Conservation (phyloP, 2,329 filamentous ascomycete species). For the Colletotrichum chlorophyti region DNA sequence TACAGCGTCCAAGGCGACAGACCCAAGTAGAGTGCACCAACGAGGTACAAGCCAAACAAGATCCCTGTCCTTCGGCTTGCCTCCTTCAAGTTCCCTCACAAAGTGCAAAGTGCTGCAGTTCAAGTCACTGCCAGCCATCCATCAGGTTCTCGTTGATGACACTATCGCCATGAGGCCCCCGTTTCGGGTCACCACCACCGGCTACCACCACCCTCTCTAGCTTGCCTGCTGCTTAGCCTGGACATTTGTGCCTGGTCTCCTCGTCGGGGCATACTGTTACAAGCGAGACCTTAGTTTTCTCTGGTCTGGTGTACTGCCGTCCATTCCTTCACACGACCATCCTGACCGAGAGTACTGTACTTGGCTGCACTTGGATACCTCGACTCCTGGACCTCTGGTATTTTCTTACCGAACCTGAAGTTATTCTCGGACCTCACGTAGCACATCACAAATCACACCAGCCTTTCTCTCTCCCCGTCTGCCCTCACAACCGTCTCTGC, state of each 20-base stretch:
- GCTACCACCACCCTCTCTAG: too few relatives aligned
- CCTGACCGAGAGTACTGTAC: slow-evolving; percentile 9
- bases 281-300: background rate
- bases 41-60: slow-evolving; percentile 15
- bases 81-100: background rate
- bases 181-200: slow-evolving; percentile 9
- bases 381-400: slow-evolving; percentile 14
- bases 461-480: background rate
- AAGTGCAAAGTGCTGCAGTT: background rate
- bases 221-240: background rate
- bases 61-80: background rate
- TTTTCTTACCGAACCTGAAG: slow-evolving; percentile 13
- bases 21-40: slow-evolving; percentile 3
- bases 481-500: background rate
- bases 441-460: slow-evolving; percentile 16
- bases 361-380: background rate
- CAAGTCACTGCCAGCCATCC: background rate
- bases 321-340: background rate
- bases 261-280: background rate
- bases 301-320: background rate
- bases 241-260: background rate
- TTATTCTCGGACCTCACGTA: slow-evolving; percentile 28
- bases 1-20: slow-evolving; percentile 5
- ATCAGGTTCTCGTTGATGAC: slow-evolving; percentile 5
- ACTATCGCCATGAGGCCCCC: slow-evolving; percentile 19